Evolutionary conservation across 805 yeast genomes (phyloP).

Genomic region (Candida jianshihensis): DNA sequence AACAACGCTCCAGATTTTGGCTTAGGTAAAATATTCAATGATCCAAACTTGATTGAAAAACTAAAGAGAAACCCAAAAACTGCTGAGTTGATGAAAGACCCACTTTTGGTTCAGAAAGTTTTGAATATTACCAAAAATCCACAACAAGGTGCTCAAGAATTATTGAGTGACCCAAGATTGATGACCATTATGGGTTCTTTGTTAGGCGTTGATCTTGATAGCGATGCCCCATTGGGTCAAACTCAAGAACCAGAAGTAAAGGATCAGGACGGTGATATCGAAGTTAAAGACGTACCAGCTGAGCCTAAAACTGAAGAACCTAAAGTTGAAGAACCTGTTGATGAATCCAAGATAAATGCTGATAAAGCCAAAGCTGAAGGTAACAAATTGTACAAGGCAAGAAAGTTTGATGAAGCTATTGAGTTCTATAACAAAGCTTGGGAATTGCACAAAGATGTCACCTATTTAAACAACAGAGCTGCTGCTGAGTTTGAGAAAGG

Average conservation of each 20-base stretch:
- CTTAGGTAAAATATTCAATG: slow-evolving; percentile 67
- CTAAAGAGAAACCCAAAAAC: slow-evolving; percentile 83
- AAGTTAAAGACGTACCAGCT: slow-evolving; percentile 21
- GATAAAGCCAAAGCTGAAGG: slow-evolving; percentile 77
- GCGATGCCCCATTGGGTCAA: slow-evolving; percentile 19
- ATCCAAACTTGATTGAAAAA: slow-evolving; percentile 71
- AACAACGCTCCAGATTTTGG: slow-evolving; percentile 59
- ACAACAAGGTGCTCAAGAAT: slow-evolving; percentile 57
- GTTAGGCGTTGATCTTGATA: slow-evolving; percentile 71
- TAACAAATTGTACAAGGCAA: slow-evolving; percentile 76
- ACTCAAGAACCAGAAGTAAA: slow-evolving; percentile 20
- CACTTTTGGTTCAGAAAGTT: slow-evolving; percentile 68
- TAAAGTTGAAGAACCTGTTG: slow-evolving; percentile 8
- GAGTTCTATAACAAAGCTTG: slow-evolving; percentile 81
- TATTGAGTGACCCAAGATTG: slow-evolving; percentile 75
- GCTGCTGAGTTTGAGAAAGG: slow-evolving; percentile 98
- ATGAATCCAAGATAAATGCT: slow-evolving; percentile 39
- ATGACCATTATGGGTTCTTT: slow-evolving; percentile 84
- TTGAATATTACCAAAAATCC: slow-evolving; percentile 62
- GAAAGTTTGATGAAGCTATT: slow-evolving; percentile 90
- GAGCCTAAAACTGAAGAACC: slow-evolving; percentile 9
- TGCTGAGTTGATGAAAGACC: slow-evolving; percentile 80
- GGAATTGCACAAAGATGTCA: slow-evolving; percentile 74
- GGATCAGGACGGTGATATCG: slow-evolving; percentile 29
- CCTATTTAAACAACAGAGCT: slow-evolving; percentile 91